Base-by-base conservation (phyloP, 345 rosid genomes). In the Trapa bicornis region DNA sequence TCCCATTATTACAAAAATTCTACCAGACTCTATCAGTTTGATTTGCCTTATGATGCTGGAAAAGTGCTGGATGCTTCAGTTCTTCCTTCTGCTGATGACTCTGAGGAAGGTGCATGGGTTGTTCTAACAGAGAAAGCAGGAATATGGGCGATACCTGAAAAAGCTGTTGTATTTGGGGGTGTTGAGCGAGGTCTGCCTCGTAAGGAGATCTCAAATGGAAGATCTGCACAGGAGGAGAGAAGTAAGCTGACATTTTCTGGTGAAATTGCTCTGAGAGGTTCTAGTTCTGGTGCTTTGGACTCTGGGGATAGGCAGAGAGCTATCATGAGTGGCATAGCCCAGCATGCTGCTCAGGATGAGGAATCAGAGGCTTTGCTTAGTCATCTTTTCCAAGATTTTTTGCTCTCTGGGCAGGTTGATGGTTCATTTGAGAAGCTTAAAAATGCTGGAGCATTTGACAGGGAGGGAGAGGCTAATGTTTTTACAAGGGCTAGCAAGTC, bases 81-180 rank as follows among this genome's bases (percentile, higher is more conserved):
- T 78, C 92, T 90, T 73, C 86, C 89, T 45, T 72, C 91, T 71
- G 66, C 82, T 67, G 92, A 86, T 75, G 92, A 85, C 45, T 80
- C 77, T 71, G 97, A 83, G 74, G 86, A 81, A 76, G 94, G 98
- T 76, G 86, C 94, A 35, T 93, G 98, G 98, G 82, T 87, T 81
- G 86, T 90, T 68, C 73, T 93, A 56, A 90, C 98, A 43, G 94
- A 90, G 83, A 90, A 85, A 80, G 96, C 97, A 8, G 97, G 98
- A 76, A 83, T 93, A 71, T 93, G 98, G 98, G 96, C 92, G 66
- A 93, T 93, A 81, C 96, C 98, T 52, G 96, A 90, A 78, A 88
- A 87, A 73, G 90, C 92, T 68, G 78, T 93, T 60, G 75, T 83
- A 64, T 83, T 87, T 68, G 97, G 98, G 71, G 98, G 96, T 71